Evolutionary conservation across 306 rosid genomes (phyloP).

Genomic region (Myrica gale): DNA sequence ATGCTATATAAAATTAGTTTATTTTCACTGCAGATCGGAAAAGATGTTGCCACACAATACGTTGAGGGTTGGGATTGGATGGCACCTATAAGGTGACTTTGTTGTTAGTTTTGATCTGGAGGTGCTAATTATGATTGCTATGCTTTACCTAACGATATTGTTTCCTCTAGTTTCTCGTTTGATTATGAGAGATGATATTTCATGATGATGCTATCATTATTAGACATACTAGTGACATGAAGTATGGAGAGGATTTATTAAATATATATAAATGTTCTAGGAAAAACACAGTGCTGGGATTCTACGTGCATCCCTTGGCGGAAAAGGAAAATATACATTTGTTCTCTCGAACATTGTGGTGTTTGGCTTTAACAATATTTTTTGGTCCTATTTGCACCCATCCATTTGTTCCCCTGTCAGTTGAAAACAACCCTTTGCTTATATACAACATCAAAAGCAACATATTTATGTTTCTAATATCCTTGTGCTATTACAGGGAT

Average conservation of each 20-base stretch:
- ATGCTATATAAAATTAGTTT: constrained; percentile 10
- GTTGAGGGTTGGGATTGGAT: constrained; percentile 99
- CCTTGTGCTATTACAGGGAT: constrained; percentile 60
- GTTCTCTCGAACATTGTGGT: not conserved
- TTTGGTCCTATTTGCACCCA: not conserved
- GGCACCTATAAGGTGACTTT: constrained; percentile 89
- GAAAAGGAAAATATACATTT: not conserved
- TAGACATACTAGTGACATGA: not conserved
- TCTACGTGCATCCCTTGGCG: not conserved
- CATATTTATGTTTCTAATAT: constrained; percentile 21
- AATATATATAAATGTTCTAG: not conserved
- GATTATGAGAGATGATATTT: not conserved
- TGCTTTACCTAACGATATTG: constrained; percentile 1
- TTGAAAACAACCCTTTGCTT: not conserved
- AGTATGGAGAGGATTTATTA: not conserved
- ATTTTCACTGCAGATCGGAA: constrained; percentile 67
- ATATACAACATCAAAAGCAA: constrained; percentile 15
- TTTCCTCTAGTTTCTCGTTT: not conserved
- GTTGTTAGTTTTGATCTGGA: constrained; percentile 12
- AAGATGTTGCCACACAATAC: constrained; percentile 89
- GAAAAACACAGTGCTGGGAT: not conserved
- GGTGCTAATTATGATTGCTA: constrained; percentile 19
- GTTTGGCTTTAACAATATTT: not conserved
- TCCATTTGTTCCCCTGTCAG: not conserved
- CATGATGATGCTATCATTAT: not conserved